These are phyloP conservation scores for Coemansia sp. DNA, from an alignment of 192 early-diverging fungal genomes.

Conservation along the genomic window DNA sequence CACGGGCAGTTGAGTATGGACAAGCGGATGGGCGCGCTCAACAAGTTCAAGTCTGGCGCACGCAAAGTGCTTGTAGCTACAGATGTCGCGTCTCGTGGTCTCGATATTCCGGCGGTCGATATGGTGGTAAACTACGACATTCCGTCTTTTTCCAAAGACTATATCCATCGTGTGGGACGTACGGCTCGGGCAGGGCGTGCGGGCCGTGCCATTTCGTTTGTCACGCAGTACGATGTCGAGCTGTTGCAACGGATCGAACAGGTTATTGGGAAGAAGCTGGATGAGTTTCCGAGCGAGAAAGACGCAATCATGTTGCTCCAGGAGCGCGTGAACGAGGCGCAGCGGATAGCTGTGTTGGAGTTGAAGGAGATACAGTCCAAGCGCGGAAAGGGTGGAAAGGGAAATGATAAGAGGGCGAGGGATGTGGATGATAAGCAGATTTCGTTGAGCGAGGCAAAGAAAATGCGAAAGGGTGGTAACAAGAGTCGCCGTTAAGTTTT, in stretches of 20 bases:
- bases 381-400: slow-evolving; percentile 40
- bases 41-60: slow-evolving; percentile 90
- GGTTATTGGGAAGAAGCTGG: slow-evolving; percentile 83
- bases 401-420: slow-evolving; percentile 23
- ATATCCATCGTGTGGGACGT: slow-evolving; percentile 85
- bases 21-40: slow-evolving; percentile 88
- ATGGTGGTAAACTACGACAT: slow-evolving; percentile 97
- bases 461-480: slow-evolving; percentile 28
- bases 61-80: slow-evolving; percentile 92
- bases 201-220: slow-evolving; percentile 78
- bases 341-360: slow-evolving; percentile 82
- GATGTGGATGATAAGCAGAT: slow-evolving; percentile 52
- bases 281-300: slow-evolving; percentile 80
- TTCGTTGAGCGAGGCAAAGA: slow-evolving; percentile 46
- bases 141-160: slow-evolving; percentile 84
- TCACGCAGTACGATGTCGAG: slow-evolving; percentile 93
- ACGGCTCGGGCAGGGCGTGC: slow-evolving; percentile 82
- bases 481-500: not conserved
- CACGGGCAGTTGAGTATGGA: slow-evolving; percentile 93
- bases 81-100: slow-evolving; percentile 88
- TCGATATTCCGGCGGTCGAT: slow-evolving; percentile 97
- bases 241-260: slow-evolving; percentile 92
- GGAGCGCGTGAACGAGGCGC: slow-evolving; percentile 91
- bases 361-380: slow-evolving; percentile 66
- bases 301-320: slow-evolving; percentile 85